These are phyloP conservation scores for Amanita inopinata DNA, from an alignment of 768 basidiomycete species.

Conservation along the genomic window DNA sequence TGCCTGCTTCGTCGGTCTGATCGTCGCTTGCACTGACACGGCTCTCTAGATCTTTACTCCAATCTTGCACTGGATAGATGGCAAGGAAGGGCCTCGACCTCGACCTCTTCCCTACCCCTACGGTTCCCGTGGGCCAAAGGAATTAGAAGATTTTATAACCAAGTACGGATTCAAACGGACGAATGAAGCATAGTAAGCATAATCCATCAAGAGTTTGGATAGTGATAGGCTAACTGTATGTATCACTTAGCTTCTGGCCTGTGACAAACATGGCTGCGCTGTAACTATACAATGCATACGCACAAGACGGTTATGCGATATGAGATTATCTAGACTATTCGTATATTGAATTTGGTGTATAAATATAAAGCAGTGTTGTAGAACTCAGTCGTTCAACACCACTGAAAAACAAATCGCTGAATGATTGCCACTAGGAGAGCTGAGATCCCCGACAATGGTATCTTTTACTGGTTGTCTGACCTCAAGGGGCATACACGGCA, in stretches of 20 bases:
- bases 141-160: slow-evolving; percentile 65
- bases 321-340: too few species aligned
- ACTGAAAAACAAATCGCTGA: too few species aligned
- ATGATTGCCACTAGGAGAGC: too few species aligned
- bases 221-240: slow-evolving; percentile 5
- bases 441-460: too few species aligned
- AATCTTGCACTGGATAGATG: slow-evolving; percentile 94
- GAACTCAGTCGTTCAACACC: neutral
- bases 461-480: too few species aligned
- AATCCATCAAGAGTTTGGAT: slow-evolving; percentile 16
- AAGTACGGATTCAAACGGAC: slow-evolving; percentile 73
- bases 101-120: slow-evolving; percentile 77
- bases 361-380: neutral
- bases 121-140: slow-evolving; percentile 89
- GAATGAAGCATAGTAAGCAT: slow-evolving; percentile 66
- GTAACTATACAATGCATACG: slow-evolving; percentile 1
- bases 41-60: slow-evolving; percentile 83
- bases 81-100: slow-evolving; percentile 54
- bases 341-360: too few species aligned
- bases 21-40: neutral
- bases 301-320: neutral
- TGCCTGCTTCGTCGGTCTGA: neutral
- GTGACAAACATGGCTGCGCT: slow-evolving; percentile 45
- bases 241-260: slow-evolving; percentile 67
- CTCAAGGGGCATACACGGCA: slow-evolving; percentile 29